A percentile compares a stretch with the other conserved stretches of the same genome.
Conservation (phyloP, 352 stramenopile genomes). For the Discostella stelligera region DNA sequence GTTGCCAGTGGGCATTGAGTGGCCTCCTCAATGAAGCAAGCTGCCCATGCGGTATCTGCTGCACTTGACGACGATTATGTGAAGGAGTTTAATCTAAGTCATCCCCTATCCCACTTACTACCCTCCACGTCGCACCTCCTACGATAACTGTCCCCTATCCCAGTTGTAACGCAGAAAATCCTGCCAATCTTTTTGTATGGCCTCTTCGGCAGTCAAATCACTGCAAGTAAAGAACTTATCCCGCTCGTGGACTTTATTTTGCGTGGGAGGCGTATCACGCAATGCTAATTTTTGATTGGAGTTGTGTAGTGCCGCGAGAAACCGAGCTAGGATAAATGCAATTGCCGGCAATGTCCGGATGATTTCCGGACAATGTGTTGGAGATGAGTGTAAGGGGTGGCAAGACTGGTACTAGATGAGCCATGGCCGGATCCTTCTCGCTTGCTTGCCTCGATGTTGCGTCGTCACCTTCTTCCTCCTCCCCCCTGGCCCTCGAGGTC, state of each 20-base stretch:
- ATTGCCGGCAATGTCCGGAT: conserved; percentile 72
- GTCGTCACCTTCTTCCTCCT: neutral
- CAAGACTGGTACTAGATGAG: conserved; percentile 22
- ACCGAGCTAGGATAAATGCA: conserved; percentile 48
- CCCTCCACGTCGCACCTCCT: too few species aligned
- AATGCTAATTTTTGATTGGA: conserved; percentile 40
- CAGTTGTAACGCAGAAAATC: too few species aligned
- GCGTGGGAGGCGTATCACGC: neutral
- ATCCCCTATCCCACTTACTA: too few species aligned
- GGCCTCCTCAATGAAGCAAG: conserved; percentile 83
- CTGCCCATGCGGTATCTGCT: conserved; percentile 78
- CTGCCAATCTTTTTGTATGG: too few species aligned
- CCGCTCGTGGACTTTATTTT: conserved; percentile 36
- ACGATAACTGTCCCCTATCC: too few species aligned
- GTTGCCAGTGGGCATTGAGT: too few species aligned
- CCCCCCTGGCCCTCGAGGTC: neutral
- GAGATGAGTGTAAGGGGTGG: conserved; percentile 38
- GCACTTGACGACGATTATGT: conserved; percentile 88
- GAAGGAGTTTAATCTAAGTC: conserved; percentile 97
- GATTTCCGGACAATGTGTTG: conserved; percentile 45
- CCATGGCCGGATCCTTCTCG: neutral
- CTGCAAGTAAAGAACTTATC: too few species aligned
- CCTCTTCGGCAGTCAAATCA: too few species aligned
- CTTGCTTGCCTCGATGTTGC: neutral
- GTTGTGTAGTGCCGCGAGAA: conserved; percentile 52